Percentiles rank a stretch among this genome's conserved stretches.
These are phyloP conservation scores for Tephrocybe sp. DNA, from an alignment of 768 basidiomycete genomes.

Conservation along the genomic window DNA sequence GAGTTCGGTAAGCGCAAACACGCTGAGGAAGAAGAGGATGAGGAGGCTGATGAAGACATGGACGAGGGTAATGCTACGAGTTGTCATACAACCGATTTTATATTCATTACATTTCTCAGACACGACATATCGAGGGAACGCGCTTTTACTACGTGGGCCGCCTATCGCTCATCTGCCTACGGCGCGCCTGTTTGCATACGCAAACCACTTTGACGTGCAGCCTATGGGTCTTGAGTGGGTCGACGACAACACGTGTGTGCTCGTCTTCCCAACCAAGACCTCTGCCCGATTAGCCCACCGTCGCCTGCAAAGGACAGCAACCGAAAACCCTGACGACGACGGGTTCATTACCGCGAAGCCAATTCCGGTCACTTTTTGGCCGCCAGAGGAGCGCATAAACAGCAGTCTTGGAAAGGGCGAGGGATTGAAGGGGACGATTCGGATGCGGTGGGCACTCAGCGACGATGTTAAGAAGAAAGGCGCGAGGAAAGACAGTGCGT, in stretches of 20 bases:
- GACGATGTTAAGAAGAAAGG: constrained; percentile 80
- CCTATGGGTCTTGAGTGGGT: constrained; percentile 86
- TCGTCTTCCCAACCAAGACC: constrained; percentile 64
- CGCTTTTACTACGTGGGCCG: constrained; percentile 68
- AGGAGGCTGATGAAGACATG: constrained; percentile 30
- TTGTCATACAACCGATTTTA: background rate
- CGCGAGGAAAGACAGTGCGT: constrained; percentile 70
- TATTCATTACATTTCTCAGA: constrained; percentile 30
- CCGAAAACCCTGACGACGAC: constrained; percentile 55
- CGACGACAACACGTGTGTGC: constrained; percentile 78
- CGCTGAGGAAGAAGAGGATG: constrained; percentile 31
- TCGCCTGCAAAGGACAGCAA: constrained; percentile 48
- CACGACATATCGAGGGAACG: constrained; percentile 54
- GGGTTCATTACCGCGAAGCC: constrained; percentile 65
- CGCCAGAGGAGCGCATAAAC: constrained; percentile 76
- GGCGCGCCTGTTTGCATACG: constrained; percentile 77
- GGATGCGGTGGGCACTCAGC: constrained; percentile 73
- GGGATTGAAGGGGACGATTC: constrained; percentile 63
- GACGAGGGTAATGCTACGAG: constrained; percentile 29
- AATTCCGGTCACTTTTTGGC: constrained; percentile 76
- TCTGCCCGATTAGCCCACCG: constrained; percentile 54
- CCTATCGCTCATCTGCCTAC: constrained; percentile 80
- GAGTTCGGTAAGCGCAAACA: constrained; percentile 48
- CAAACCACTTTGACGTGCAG: constrained; percentile 71
- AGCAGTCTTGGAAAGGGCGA: constrained; percentile 68